A percentile compares a stretch with the other conserved stretches of the same genome.
phyloP scores from a whole-genome alignment of 2,329 filamentous ascomycete genomes.

The Venturia nashicola region DNA sequence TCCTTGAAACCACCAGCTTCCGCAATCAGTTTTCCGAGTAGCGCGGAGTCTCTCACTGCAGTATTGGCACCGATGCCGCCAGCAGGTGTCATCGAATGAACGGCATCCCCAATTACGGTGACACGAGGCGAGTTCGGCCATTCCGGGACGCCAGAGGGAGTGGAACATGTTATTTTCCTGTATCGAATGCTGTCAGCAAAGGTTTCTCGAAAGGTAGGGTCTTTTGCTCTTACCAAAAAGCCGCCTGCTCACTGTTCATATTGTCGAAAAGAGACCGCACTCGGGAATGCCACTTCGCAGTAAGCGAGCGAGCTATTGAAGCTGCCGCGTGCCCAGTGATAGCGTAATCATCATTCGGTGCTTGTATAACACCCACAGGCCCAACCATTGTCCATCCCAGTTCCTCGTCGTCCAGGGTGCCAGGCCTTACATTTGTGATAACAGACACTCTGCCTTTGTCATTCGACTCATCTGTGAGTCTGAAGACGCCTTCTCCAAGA shows the following conservation, averaged over 20 bases:
- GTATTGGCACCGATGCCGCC: conserved; percentile 47
- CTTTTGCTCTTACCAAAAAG: conserved; percentile 38
- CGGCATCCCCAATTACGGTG: conserved; percentile 47
- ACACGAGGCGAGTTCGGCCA: conserved; percentile 48
- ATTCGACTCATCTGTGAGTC: conserved; percentile 37
- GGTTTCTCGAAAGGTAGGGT: background rate
- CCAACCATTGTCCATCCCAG: conserved; percentile 55
- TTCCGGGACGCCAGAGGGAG: conserved; percentile 45
- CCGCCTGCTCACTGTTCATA: conserved; percentile 44
- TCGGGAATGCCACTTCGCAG: conserved; percentile 42
- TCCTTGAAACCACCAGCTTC: conserved; percentile 38
- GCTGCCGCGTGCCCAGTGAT: conserved; percentile 46
- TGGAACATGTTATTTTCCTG: conserved; percentile 49
- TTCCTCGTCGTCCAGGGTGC: conserved; percentile 42
- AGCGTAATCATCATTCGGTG: conserved; percentile 48
- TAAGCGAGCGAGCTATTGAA: conserved; percentile 43
- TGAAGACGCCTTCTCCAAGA: conserved; percentile 52
- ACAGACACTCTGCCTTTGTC: conserved; percentile 37
- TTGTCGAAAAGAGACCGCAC: conserved; percentile 46
- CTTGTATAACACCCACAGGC: conserved; percentile 42
- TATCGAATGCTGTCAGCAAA: background rate
- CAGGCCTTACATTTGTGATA: conserved; percentile 52
- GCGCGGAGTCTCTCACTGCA: conserved; percentile 41
- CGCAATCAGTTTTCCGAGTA: conserved; percentile 39
- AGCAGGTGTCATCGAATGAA: conserved; percentile 46